Base-by-base conservation (phyloP, 306 rosid species). In the Biancaea sappan region DNA sequence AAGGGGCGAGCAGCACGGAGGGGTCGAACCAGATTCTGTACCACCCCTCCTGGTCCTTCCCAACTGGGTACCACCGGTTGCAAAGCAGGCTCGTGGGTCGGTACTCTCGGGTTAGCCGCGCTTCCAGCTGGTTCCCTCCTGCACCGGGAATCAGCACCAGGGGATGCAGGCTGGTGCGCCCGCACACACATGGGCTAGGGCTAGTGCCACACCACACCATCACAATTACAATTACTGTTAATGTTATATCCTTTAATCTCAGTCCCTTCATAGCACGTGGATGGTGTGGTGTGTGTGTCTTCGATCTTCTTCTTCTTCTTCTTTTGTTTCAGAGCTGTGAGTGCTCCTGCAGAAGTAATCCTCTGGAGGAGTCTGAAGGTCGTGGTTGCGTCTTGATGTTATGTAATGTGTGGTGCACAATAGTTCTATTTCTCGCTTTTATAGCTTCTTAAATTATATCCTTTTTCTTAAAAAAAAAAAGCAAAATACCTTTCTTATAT, bases 61-160 rank as follows among this genome's bases (percentile, higher is more conserved):
- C 1, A 24, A 73, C 22, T 8, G 96, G 98, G 72, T 89, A 77
- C 92, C 93, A 92, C 1, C 88, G 82, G 19, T 80, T 67, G 83
- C 98, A 91, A 1, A 82, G 25, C 22, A 85, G 77, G 75, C 87
- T 66, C 5, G 87, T 77, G 22, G 98, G 82, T 69, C 58, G 79
- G 85, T 88, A 94, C 37, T 81, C 71, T 11, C 6, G 3, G 60
- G 83, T 94, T 8, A 91, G 68, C 62, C 83, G 80, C 19, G 85
- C 98, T 75, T 94, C 97, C 19, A 94, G 78, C 75, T 94, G 98
- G 88, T 91, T 94, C 50, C 98, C 98, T 15, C 96, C 98, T 14
- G 29, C 84, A 14, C 98, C 97, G 1, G 98, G 98, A 51, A 94
- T 75, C 19, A 94, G 80, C 74, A 94, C 78, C 65, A 89, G 32